Evolutionary conservation across 1,139 yeast species (phyloP), one percentile per base, ranked within the genome.

Genomic region (Meyerozyma athensensis): DNA sequence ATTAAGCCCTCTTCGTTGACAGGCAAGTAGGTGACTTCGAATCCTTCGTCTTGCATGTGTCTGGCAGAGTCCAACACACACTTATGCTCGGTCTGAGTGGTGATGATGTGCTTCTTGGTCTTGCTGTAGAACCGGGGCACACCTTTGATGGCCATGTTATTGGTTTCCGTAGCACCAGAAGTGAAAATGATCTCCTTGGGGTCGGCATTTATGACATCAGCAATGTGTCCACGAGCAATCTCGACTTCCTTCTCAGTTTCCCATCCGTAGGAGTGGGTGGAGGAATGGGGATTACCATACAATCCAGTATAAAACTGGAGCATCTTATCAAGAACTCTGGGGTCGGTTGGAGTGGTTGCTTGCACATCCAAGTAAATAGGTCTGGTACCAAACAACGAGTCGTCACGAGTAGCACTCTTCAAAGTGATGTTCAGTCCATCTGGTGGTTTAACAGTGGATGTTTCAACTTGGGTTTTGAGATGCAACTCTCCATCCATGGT

Each of bases 181-280:
- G 97, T 92, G 69, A 92, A 90, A 39, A 92, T 84, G 51, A 92
- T 92, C 65, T 94, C 98, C 66, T 90, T 92, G 36, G 97, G 89
- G 58, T 92, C 97, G 19, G 98, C 98, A 26, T 80, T 79, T 49
- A 94, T 89, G 38, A 92, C 76, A 28, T 72, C 70, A 4, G 98
- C 97, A 39, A 92, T 72, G 51, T 89, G 74, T 38, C 68, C 73
- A 54, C 99, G 78, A 3, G 98, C 96, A 40, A 68, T 69, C 56
- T 92, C 98, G 24, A 94, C 95, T 43, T 85, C 96, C 50, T 76
- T 77, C 42, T 90, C 97, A 5, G 98, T 86, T 65, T 92, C 99
- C 99, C 99, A 92, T 26, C 99, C 99, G 58, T 92, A 92, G n/a
- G 96, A 78, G 58, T 92, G 97, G 9, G 98, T 94, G 39, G 95